Percentiles rank a stretch among this genome's conserved stretches.
Conservation (phyloP, 768 basidiomycete genomes). For the Boletus subparvulus region DNA sequence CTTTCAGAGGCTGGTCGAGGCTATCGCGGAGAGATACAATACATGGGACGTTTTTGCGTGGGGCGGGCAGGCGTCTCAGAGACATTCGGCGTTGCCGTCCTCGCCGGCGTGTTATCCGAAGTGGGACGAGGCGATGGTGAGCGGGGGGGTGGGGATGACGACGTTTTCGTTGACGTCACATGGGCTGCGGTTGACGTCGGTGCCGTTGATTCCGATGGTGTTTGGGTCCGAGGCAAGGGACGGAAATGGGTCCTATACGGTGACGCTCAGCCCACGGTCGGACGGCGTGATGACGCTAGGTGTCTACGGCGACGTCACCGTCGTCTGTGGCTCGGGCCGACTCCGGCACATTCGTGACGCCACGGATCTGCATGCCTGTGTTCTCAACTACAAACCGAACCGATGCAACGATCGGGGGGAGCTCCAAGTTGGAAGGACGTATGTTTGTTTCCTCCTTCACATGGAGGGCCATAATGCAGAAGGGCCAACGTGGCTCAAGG, state of each 20-base stretch:
- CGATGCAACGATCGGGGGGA: background rate
- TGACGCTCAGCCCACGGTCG: constrained; percentile 9
- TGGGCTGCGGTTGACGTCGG: constrained; percentile 18
- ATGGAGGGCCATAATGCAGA: background rate
- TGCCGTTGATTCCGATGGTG: constrained; percentile 23
- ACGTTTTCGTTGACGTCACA: constrained; percentile 13
- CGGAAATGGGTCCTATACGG: constrained; percentile 3
- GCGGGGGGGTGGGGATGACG: constrained; percentile 10
- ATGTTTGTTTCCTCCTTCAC: constrained; percentile 25
- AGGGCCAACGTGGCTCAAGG: constrained; percentile 23
- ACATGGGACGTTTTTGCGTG: constrained; percentile 29
- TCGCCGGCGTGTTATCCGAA: constrained; percentile 23
- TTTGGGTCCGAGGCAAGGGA: constrained; percentile 1
- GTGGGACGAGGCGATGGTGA: constrained; percentile 15
- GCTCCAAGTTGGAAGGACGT: constrained; percentile 17
- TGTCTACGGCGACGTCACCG: constrained; percentile 10
- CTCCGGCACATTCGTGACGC: constrained; percentile 13
- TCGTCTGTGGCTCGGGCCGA: constrained; percentile 16
- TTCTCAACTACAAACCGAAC: constrained; percentile 22
- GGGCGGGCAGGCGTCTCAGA: constrained; percentile 20
- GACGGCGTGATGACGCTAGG: background rate
- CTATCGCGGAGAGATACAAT: constrained; percentile 7
- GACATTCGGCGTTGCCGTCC: constrained; percentile 18
- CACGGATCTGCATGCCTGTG: constrained; percentile 19
- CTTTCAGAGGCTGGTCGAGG: constrained; percentile 27